These are phyloP conservation scores for Schwanniomyces polymorphus DNA, from an alignment of 805 yeast genomes.

Conservation along the genomic window DNA sequence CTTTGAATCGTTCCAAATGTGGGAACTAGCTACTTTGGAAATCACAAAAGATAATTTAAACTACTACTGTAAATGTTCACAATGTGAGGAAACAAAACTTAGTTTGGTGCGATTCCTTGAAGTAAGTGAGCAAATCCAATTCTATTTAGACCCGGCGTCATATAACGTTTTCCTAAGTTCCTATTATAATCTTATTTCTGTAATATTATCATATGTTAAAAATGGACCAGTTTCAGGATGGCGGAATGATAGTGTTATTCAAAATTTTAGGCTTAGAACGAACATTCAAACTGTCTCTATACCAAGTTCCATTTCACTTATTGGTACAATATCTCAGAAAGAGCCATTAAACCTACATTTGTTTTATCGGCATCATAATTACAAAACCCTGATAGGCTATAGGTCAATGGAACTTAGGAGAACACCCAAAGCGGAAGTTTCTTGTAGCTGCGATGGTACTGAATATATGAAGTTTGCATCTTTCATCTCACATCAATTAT, in stretches of 20 bases:
- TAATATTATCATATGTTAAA: constrained; percentile 2
- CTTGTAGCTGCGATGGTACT: constrained; percentile 7
- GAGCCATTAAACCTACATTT: constrained; percentile 6
- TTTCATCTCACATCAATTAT: constrained; percentile 3
- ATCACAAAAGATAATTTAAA: constrained; percentile 1
- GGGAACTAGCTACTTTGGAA: constrained; percentile 4
- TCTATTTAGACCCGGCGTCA: constrained; percentile 11
- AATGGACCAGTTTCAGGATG: neutral
- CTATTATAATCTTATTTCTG: constrained; percentile 7
- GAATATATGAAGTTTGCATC: constrained; percentile 3
- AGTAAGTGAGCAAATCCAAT: constrained; percentile 10
- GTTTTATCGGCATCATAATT: constrained; percentile 9
- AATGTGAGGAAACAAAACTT: neutral
- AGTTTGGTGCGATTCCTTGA: constrained; percentile 4
- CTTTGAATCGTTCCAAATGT: constrained; percentile 8
- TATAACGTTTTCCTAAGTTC: constrained; percentile 7
- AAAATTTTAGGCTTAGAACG: neutral
- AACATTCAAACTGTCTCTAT: neutral
- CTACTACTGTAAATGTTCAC: constrained; percentile 2
- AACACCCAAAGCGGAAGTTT: constrained; percentile 7
- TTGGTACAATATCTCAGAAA: neutral
- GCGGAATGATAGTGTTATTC: neutral
- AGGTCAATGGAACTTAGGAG: constrained; percentile 6
- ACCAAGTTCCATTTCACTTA: neutral
- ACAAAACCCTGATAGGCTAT: constrained; percentile 11